Conservation (phyloP, 1,284 basidiomycete genomes). For the Coniophora puteana region DNA sequence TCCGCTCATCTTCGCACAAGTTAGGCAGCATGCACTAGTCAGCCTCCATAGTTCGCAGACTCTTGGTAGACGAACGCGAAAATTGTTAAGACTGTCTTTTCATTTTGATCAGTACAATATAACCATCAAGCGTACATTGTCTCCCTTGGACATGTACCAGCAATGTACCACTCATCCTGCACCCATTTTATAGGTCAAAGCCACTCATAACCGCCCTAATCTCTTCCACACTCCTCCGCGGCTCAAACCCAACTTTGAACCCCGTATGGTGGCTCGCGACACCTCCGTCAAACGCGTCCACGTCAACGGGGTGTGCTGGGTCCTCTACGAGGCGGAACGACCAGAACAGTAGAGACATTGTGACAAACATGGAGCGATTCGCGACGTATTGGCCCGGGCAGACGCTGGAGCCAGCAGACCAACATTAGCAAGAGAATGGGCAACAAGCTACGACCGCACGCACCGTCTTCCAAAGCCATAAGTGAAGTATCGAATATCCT, state of each 20-base stretch:
- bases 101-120: no score
- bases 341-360: constrained; percentile 9
- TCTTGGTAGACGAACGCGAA: no score
- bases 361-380: constrained; percentile 13
- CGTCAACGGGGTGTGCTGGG: constrained; percentile 10
- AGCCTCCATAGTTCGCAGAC: no score
- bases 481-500: constrained; percentile 43
- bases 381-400: constrained; percentile 15
- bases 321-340: constrained; percentile 11
- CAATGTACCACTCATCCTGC: no score
- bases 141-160: no score
- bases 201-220: constrained; percentile 11
- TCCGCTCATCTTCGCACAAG: no score
- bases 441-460: not conserved
- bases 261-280: not conserved
- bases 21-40: no score
- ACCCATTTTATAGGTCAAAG: no score
- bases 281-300: constrained; percentile 7
- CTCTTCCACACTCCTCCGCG: constrained; percentile 6
- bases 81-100: no score
- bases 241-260: constrained; percentile 7
- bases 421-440: constrained; percentile 1
- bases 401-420: constrained; percentile 3
- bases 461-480: constrained; percentile 28
- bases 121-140: no score